phyloP scores from a whole-genome alignment of 2,329 filamentous ascomycete species.

The Scytalidium lignicola region DNA sequence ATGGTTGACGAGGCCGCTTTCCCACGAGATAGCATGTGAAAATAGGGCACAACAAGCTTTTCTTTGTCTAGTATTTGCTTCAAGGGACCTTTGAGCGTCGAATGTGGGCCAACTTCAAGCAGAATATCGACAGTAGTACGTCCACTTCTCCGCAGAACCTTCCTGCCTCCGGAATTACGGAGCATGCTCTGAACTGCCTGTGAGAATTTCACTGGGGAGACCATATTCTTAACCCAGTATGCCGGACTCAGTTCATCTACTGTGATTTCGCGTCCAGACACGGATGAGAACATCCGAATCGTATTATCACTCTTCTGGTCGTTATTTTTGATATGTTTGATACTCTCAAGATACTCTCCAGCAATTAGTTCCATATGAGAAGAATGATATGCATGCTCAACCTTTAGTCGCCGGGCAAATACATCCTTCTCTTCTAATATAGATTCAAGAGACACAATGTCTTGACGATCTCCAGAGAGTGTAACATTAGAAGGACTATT shows the following conservation, averaged over 20 bases:
- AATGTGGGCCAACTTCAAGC: slow-evolving; percentile 28
- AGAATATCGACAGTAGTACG: background rate
- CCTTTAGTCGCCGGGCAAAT: slow-evolving; percentile 15
- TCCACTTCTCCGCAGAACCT: background rate
- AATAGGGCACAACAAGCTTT: background rate
- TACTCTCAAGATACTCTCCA: slow-evolving; percentile 16
- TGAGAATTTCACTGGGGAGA: slow-evolving; percentile 37
- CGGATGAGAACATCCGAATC: background rate
- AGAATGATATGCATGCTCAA: slow-evolving; percentile 24
- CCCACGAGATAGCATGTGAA: background rate
- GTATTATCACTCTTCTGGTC: background rate
- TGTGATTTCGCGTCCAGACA: background rate
- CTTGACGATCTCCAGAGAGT: slow-evolving; percentile 17
- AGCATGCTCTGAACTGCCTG: slow-evolving; percentile 23
- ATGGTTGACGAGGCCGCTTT: background rate
- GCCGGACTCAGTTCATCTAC: slow-evolving; percentile 6
- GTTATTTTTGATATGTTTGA: background rate
- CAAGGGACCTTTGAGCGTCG: slow-evolving; percentile 24
- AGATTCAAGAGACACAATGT: slow-evolving; percentile 5
- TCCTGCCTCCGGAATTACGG: background rate
- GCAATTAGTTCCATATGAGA: slow-evolving; percentile 27
- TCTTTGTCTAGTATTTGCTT: background rate
- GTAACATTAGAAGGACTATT: slow-evolving; percentile 24
- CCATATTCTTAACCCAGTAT: slow-evolving; percentile 44
- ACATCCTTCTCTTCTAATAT: slow-evolving; percentile 4